A percentile compares a stretch with the other conserved stretches of the same genome.
phyloP scores from a whole-genome alignment of 2,329 filamentous ascomycete species.

The Samsoniella hepiali region DNA sequence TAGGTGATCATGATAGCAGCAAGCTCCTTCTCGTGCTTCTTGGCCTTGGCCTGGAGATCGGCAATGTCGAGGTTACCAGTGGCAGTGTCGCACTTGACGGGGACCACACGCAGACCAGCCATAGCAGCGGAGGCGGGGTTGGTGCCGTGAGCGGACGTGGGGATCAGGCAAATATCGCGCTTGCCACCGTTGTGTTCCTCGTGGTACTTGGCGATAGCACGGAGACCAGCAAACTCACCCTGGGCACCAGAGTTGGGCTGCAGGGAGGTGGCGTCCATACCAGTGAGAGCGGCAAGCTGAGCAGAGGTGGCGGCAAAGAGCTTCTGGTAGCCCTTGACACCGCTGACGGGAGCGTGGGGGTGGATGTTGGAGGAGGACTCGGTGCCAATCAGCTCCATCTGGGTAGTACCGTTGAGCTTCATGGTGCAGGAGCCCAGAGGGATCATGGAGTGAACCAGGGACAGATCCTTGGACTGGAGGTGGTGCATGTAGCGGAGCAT shows the following conservation, averaged over 20 bases:
- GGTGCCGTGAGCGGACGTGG: slow-evolving; percentile 91
- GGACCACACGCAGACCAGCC: slow-evolving; percentile 91
- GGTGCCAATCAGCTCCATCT: slow-evolving; percentile 85
- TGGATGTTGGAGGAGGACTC: slow-evolving; percentile 76
- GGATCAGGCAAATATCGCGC: slow-evolving; percentile 90
- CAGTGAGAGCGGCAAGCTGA: slow-evolving; percentile 79
- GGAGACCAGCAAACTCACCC: slow-evolving; percentile 88
- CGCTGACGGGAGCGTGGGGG: slow-evolving; percentile 66
- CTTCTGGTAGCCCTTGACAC: slow-evolving; percentile 64
- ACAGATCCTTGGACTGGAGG: slow-evolving; percentile 90
- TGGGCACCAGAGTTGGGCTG: slow-evolving; percentile 96
- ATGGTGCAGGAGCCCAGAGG: slow-evolving; percentile 95
- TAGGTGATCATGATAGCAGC: slow-evolving; percentile 97
- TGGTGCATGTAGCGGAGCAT: slow-evolving; percentile 91
- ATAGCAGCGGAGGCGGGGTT: slow-evolving; percentile 94
- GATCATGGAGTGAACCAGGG: slow-evolving; percentile 95
- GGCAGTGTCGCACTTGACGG: slow-evolving; percentile 82
- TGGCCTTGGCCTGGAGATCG: slow-evolving; percentile 83
- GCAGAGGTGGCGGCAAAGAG: slow-evolving; percentile 71
- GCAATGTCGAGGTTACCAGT: slow-evolving; percentile 87
- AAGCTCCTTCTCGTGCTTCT: slow-evolving; percentile 80
- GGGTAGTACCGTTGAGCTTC: slow-evolving; percentile 92
- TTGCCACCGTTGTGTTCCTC: slow-evolving; percentile 65
- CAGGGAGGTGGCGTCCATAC: slow-evolving; percentile 83
- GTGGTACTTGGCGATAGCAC: slow-evolving; percentile 82